These are phyloP conservation scores for Diaporthe vaccinii DNA, from an alignment of 2,329 filamentous ascomycete genomes.

Conservation along the genomic window DNA sequence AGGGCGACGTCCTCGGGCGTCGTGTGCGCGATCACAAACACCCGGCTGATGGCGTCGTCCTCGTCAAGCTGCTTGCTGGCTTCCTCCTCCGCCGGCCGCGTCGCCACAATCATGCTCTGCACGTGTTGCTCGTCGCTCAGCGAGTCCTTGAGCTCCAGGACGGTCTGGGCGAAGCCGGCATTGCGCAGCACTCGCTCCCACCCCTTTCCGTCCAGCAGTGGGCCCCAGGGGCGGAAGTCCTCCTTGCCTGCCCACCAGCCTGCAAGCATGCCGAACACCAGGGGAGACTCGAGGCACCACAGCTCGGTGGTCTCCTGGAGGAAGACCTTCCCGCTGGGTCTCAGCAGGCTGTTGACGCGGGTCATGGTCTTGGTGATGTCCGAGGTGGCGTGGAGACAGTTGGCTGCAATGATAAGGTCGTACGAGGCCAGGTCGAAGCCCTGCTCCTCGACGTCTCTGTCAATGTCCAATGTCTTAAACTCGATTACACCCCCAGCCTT, in stretches of 20 bases:
- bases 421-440: conserved; percentile 48
- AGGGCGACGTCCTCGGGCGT: conserved; percentile 24
- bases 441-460: conserved; percentile 47
- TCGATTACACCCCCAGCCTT: conserved; percentile 46
- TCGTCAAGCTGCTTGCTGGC: conserved; percentile 35
- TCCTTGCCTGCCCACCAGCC: conserved; percentile 53
- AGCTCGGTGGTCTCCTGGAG: conserved; percentile 42
- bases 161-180: conserved; percentile 33
- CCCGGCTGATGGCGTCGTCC: conserved; percentile 35
- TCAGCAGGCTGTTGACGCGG: conserved; percentile 49
- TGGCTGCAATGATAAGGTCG: conserved; percentile 51
- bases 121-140: conserved; percentile 35
- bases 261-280: conserved; percentile 52
- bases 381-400: conserved; percentile 49
- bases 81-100: conserved; percentile 26
- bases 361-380: conserved; percentile 44
- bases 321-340: conserved; percentile 53
- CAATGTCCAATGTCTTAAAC: conserved; percentile 48
- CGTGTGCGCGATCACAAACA: conserved; percentile 38
- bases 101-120: conserved; percentile 40
- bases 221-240: conserved; percentile 38
- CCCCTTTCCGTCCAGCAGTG: conserved; percentile 30
- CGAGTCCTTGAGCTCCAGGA: conserved; percentile 37
- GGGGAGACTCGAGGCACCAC: conserved; percentile 31
- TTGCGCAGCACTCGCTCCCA: conserved; percentile 37